Base-by-base conservation (phyloP, 805 yeast species). In the Zygotorulaspora chibaensis region DNA sequence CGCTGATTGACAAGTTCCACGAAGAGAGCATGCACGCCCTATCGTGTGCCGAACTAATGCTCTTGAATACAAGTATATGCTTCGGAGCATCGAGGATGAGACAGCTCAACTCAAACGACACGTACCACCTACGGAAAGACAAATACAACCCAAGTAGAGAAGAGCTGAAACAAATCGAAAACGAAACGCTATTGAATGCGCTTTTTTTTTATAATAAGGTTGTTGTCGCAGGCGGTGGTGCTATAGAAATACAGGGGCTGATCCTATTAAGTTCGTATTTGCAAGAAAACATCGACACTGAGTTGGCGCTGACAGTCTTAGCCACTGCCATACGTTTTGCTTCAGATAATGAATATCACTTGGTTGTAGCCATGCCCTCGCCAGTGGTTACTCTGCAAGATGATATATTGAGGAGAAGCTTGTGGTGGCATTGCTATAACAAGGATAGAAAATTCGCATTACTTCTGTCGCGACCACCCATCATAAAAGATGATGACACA, bases 141-240 rank as follows among this genome's bases (percentile, higher is more conserved):
- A 47, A 46, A 42, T 46, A 43, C 23, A 51, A 51, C 25, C 57
- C 60, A 4, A 51, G 57, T 13, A 18, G 56, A 3, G 58, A 54
- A 2, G 57, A 59, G 9, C 37, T 68, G 6, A 50, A 51, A 15
- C 50, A 49, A 1, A 44, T 68, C 3, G 72, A 68, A 43, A 53
- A 56, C 8, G 43, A 54, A 2, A 59, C 68, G 47, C 55, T 69
- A 6, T 54, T 60, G 12, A 74, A 74, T 52, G 63, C 81, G 0
- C 58, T 80, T 18, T 76, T 63, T 54, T 82, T 77, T 56, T 82
- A 74, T 52, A 79, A 77, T 52, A 69, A 77, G 48, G 58, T 79
- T 7, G 62, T 74, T 4, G 65, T 76, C 1, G 56, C 73, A 29
- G 73, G 77, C 52, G 83, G 77, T 48, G 83, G 82, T 9, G 42